phyloP scores from a whole-genome alignment of 2,329 filamentous ascomycete genomes.

The Celoporthe dispersa region DNA sequence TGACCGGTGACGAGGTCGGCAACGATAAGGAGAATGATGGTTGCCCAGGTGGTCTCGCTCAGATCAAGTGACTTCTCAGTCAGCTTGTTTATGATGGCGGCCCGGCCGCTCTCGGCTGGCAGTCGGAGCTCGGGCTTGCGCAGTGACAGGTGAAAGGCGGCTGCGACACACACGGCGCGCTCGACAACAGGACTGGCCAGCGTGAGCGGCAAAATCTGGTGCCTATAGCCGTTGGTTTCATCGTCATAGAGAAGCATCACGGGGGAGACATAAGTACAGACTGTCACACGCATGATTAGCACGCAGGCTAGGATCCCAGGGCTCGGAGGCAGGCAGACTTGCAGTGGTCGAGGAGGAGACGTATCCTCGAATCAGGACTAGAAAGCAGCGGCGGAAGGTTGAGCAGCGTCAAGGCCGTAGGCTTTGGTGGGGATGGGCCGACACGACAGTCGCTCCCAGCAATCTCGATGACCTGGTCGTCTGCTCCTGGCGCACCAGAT shows the following conservation, averaged over 20 bases:
- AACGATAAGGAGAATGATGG: slow-evolving; percentile 24
- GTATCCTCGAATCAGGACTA: slow-evolving; percentile 14
- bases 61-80: slow-evolving; percentile 16
- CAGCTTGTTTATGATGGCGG: slow-evolving; percentile 24
- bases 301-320: not conserved
- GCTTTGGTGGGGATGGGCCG: not conserved
- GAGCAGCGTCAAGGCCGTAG: not conserved
- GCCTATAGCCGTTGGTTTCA: slow-evolving; percentile 26
- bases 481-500: not conserved
- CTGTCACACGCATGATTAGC: not conserved
- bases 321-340: not conserved
- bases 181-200: slow-evolving; percentile 23
- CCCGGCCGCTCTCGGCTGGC: slow-evolving; percentile 25
- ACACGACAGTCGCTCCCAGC: not conserved
- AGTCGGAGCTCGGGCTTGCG: slow-evolving; percentile 25
- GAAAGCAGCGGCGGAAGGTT: slow-evolving; percentile 21
- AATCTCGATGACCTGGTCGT: slow-evolving; percentile 10
- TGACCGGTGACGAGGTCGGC: slow-evolving; percentile 27
- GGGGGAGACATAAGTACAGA: slow-evolving; percentile 24
- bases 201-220: slow-evolving; percentile 27
- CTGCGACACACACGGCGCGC: slow-evolving; percentile 28
- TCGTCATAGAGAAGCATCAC: slow-evolving; percentile 30
- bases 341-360: slow-evolving; percentile 28
- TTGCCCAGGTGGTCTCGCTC: slow-evolving; percentile 26
- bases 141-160: slow-evolving; percentile 27